Conservation (phyloP, 495 filamentous ascomycete genomes). For the Hypomontagnella submonticulosa region DNA sequence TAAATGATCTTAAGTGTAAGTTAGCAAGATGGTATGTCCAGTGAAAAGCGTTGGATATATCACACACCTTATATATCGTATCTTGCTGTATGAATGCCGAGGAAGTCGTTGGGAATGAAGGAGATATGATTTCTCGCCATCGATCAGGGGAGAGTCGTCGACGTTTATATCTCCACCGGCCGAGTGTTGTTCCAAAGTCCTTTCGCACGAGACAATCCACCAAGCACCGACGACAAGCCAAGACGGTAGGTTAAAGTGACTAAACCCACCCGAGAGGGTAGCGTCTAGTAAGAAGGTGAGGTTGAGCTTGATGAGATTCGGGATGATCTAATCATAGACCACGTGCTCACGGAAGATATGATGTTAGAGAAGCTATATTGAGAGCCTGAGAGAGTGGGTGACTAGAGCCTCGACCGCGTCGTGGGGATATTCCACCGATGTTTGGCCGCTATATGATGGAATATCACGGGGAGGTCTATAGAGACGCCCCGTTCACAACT, state of each 20-base stretch:
- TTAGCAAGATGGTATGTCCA: not conserved
- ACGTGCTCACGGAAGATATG: conserved; percentile 16
- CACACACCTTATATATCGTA: conserved; percentile 3
- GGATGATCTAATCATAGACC: conserved; percentile 25
- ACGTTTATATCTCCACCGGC: conserved; percentile 34
- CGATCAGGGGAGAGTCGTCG: conserved; percentile 1
- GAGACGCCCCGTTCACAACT: conserved; percentile 23
- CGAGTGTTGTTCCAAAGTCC: not conserved
- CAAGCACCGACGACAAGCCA: not conserved
- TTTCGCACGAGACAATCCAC: not conserved
- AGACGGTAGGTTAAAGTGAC: conserved; percentile 12
- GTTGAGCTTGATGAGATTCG: conserved; percentile 5
- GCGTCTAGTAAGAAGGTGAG: conserved; percentile 4
- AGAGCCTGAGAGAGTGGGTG: conserved; percentile 3
- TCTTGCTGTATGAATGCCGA: not conserved
- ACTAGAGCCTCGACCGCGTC: conserved; percentile 6
- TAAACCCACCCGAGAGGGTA: conserved; percentile 18
- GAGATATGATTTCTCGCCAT: conserved; percentile 10
- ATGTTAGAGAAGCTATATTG: conserved; percentile 26
- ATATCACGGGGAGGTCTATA: conserved; percentile 24
- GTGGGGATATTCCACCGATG: conserved; percentile 20
- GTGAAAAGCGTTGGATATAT: not conserved
- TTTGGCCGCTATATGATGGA: conserved; percentile 13
- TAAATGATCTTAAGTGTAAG: not conserved
- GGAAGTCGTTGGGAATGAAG: not conserved